Conservation (phyloP, 441 rosid species). For the Corymbia citriodora region DNA sequence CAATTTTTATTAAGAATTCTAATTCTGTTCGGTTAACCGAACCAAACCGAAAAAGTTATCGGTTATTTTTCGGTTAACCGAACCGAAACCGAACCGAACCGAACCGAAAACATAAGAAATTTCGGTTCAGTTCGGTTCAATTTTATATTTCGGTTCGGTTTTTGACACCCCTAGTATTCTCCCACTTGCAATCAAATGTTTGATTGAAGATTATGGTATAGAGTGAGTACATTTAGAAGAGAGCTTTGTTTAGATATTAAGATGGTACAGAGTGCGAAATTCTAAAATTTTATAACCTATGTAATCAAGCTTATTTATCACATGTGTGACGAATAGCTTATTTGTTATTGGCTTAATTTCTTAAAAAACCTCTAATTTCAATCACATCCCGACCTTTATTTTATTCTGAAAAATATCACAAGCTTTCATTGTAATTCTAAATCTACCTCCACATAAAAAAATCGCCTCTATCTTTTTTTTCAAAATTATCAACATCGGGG, state of each 20-base stretch:
- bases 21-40: too few species aligned
- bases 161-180: too few species aligned
- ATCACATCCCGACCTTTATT: background rate
- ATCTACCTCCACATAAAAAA: background rate
- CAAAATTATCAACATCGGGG: background rate
- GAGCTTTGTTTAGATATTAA: background rate
- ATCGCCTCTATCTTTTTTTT: background rate
- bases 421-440: background rate
- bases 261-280: background rate
- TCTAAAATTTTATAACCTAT: background rate
- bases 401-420: background rate
- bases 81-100: too few species aligned
- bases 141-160: too few species aligned
- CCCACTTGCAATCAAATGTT: background rate
- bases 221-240: background rate
- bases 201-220: background rate
- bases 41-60: too few species aligned
- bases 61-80: too few species aligned
- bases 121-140: too few species aligned
- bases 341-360: background rate
- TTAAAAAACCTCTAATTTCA: background rate
- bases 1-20: too few species aligned
- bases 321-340: background rate
- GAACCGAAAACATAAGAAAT: too few species aligned
- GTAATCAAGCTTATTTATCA: background rate